These are phyloP conservation scores for Papilionanthe hybrid DNA, from an alignment of 116 monocot species.

Conservation along the genomic window DNA sequence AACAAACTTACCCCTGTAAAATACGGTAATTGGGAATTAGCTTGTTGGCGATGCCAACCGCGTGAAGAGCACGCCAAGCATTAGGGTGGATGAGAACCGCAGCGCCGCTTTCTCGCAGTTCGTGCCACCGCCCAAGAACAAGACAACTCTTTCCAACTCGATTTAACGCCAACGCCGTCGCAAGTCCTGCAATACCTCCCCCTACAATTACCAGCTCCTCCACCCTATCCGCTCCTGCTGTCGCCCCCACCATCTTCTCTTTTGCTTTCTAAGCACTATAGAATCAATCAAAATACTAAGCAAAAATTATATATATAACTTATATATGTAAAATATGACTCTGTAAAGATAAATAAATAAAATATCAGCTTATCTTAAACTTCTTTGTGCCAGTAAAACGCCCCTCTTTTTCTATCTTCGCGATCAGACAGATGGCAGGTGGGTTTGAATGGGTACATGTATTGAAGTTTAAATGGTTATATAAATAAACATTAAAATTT, in stretches of 20 bases:
- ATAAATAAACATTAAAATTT: no score
- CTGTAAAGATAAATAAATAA: no score
- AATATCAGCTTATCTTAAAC: no score
- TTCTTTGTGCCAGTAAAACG: no score
- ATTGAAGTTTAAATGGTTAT: no score
- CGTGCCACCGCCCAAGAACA: not conserved
- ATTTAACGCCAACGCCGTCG: constrained; percentile 27
- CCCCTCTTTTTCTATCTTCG: no score
- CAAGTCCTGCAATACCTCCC: constrained; percentile 35
- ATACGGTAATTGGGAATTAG: constrained; percentile 20
- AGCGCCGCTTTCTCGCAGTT: not conserved
- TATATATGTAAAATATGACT: no score
- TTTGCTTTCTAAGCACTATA: not conserved
- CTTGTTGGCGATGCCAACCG: constrained; percentile 36
- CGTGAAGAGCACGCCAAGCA: constrained; percentile 50
- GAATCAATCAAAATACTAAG: no score
- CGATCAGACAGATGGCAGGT: no score
- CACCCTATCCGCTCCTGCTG: constrained; percentile 6
- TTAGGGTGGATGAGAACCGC: constrained; percentile 9
- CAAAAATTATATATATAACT: no score
- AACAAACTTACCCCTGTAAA: constrained; percentile 12
- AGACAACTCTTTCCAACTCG: constrained; percentile 11
- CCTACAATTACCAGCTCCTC: constrained; percentile 37
- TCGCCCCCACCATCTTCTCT: not conserved
- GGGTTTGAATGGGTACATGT: no score